A percentile compares a stretch with the other conserved stretches of the same genome.
These are phyloP conservation scores for Strobilomyces confusus DNA, from an alignment of 768 basidiomycete species.

Conservation along the genomic window DNA sequence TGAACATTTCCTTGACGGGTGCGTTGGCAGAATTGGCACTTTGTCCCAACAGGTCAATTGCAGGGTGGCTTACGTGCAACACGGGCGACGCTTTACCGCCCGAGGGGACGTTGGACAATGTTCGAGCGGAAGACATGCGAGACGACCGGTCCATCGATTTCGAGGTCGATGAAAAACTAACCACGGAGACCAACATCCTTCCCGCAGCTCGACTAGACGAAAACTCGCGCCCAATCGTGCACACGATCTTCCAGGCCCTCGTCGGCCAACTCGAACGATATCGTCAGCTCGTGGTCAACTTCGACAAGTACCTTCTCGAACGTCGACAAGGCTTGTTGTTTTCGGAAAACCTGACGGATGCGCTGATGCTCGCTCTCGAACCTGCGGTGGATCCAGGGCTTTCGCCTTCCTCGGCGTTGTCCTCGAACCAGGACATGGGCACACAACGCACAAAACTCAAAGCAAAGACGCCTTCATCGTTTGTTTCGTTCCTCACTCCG, in stretches of 20 bases:
- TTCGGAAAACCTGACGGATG: slow-evolving; percentile 89
- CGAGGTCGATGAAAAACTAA: slow-evolving; percentile 60
- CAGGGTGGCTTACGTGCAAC: slow-evolving; percentile 84
- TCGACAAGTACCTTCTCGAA: slow-evolving; percentile 82
- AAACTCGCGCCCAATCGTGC: slow-evolving; percentile 70
- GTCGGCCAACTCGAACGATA: slow-evolving; percentile 80
- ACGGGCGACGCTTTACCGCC: slow-evolving; percentile 35
- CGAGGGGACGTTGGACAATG: slow-evolving; percentile 8
- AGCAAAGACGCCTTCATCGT: slow-evolving; percentile 52
- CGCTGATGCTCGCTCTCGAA: slow-evolving; percentile 71
- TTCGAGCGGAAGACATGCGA: slow-evolving; percentile 43
- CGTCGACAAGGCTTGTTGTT: slow-evolving; percentile 87
- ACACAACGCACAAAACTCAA: slow-evolving; percentile 44
- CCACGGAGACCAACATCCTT: slow-evolving; percentile 51
- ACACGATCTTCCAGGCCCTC: slow-evolving; percentile 76
- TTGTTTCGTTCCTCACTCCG: slow-evolving; percentile 78
- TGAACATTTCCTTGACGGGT: slow-evolving; percentile 85
- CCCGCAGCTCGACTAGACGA: slow-evolving; percentile 71
- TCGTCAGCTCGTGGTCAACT: slow-evolving; percentile 66
- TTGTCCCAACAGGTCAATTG: slow-evolving; percentile 82
- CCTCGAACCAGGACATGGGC: slow-evolving; percentile 30
- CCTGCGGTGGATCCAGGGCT: slow-evolving; percentile 44
- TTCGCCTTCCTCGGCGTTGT: slow-evolving; percentile 23
- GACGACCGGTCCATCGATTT: slow-evolving; percentile 85
- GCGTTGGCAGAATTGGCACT: slow-evolving; percentile 73